Evolutionary conservation across 2,329 filamentous ascomycete genomes (phyloP).

Genomic region (Periconia macrospinosa): DNA sequence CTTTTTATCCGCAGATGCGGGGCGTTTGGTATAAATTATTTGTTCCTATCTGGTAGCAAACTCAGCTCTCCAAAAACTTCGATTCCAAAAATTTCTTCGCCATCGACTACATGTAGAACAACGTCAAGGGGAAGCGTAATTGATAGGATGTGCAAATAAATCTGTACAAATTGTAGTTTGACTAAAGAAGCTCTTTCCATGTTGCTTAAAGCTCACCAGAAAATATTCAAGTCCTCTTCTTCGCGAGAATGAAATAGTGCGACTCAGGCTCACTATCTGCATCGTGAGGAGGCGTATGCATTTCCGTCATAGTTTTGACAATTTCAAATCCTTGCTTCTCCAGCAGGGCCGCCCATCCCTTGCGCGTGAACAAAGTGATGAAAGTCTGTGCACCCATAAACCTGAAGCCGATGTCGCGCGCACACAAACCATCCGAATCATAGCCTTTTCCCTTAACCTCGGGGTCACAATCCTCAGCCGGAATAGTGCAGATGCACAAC

Average conservation of each 20-base stretch:
- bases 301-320: slow-evolving; percentile 1
- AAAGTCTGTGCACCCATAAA: slow-evolving; percentile 4
- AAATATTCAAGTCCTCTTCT: neutral
- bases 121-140: too few relatives aligned
- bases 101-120: too few relatives aligned
- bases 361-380: slow-evolving; percentile 1
- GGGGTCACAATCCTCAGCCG: slow-evolving; percentile 1
- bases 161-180: too few relatives aligned
- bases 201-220: too few relatives aligned
- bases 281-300: slow-evolving; percentile 1
- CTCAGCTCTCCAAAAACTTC: too few relatives aligned
- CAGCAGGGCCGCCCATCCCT: slow-evolving; percentile 5
- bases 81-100: too few relatives aligned
- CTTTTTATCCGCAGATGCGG: too few relatives aligned
- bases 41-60: too few relatives aligned
- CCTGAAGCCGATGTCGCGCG: slow-evolving; percentile 1
- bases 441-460: neutral
- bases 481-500: slow-evolving; percentile 7
- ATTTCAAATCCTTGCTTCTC: slow-evolving; percentile 5
- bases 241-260: neutral
- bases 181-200: too few relatives aligned
- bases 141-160: too few relatives aligned
- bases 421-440: slow-evolving; percentile 5
- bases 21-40: too few relatives aligned
- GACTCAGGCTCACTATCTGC: slow-evolving; percentile 1